Evolutionary conservation across 331 rosid species (phyloP), one percentile per base, ranked within the genome.

Genomic region (Phaseolus coccineus): DNA sequence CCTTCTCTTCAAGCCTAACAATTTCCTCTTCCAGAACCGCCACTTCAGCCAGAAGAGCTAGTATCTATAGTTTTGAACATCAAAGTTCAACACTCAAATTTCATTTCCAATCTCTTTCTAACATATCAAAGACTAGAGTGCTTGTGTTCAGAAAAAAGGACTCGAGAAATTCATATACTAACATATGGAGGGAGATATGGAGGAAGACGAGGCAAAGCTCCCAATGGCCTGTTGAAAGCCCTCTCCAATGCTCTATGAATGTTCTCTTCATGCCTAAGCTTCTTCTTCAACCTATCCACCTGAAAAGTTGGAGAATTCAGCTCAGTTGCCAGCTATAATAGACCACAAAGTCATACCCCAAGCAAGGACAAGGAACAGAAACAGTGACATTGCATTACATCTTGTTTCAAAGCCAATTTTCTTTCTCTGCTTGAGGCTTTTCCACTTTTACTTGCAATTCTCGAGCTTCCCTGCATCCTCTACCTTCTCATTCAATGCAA

Each of bases 11-110:
- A 52, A 96, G 98, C 84, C 96, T 89, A 63, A 93, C 92, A 82
- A 96, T 91, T 87, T 96, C 99, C 90, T 96, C 99, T 90, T 96
- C 99, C 73, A 96, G 77, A 59, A 96, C 97, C 28, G 99, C 99
- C 85, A 96, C 96, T 88, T 96, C 99, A 4, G 97, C 97, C 69
- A 96, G 85, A 90, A 96, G 98, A 28, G 83, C 94, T 19, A 93
- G 83, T 77, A 88, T 88, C 98, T 96, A 79, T 16, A 68, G 35
- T 39, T 35, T 74, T 28, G 2, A 71, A 61, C 48, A 77, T 73
- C 13, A 58, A 76, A 84, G 31, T 22, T 68, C 12, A 59, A 7
- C n/a, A 53, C 7, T 62, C 37, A 82, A 63, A 56, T 16, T 69
- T 58, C 37, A 30, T 28, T 69, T 71, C 35, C 28, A 61, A 30